Percentiles rank a stretch among this genome's conserved stretches.
phyloP scores from a whole-genome alignment of 257 asterid species.

The Ligustrum vulgare region DNA sequence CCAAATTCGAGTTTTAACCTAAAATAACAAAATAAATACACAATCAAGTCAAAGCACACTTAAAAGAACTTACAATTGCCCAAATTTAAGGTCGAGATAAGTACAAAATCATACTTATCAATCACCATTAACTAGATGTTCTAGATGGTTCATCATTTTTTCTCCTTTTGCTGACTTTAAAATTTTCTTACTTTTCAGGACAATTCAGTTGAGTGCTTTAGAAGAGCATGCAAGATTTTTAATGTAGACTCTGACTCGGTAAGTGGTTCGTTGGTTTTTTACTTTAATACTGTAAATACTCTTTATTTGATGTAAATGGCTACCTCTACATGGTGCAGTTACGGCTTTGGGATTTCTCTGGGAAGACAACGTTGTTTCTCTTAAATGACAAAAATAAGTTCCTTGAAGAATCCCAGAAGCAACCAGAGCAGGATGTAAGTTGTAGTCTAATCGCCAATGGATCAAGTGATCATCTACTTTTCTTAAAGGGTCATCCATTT shows the following conservation, averaged over 20 bases:
- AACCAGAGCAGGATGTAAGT: constrained; percentile 82
- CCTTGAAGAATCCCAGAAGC: constrained; percentile 66
- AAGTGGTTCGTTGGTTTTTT: constrained; percentile 34
- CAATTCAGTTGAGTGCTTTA: constrained; percentile 79
- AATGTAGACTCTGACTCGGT: constrained; percentile 73
- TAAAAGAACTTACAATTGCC: too few relatives aligned
- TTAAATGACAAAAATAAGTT: constrained; percentile 61
- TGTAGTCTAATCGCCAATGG: constrained; percentile 15
- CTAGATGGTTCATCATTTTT: constrained; percentile 10
- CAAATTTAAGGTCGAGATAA: too few relatives aligned
- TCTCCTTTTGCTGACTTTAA: constrained; percentile 24
- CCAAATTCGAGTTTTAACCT: too few relatives aligned
- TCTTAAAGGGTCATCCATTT: constrained; percentile 17
- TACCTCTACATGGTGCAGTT: constrained; percentile 50
- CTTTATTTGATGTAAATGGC: constrained; percentile 31
- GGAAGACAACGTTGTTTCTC: constrained; percentile 68
- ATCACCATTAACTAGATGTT: constrained; percentile 7
- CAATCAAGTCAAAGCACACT: too few relatives aligned
- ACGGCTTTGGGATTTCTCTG: constrained; percentile 94
- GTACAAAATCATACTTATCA: too few relatives aligned
- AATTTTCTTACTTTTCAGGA: constrained; percentile 53
- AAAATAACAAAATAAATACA: too few relatives aligned
- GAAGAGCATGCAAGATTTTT: constrained; percentile 91
- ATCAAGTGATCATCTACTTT: constrained; percentile 20
- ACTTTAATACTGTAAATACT: neutral